Conservation (phyloP, 768 basidiomycete genomes). For the Tylopilus intermedius region DNA sequence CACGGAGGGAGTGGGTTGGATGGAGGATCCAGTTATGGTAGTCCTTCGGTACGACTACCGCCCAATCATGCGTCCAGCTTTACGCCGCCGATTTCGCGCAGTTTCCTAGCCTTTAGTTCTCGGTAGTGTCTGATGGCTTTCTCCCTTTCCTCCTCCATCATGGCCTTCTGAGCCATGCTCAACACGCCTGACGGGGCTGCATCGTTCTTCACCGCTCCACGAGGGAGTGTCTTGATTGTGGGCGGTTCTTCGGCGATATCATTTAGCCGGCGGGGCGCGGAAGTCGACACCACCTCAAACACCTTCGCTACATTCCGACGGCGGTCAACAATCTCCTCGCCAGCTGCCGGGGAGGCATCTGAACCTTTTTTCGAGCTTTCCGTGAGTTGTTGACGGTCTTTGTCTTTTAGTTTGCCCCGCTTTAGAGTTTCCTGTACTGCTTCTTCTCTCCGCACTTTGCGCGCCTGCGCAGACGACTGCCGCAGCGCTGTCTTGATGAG, state of each 20-base stretch:
- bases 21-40: constrained; percentile 8
- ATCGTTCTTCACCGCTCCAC: constrained; percentile 34
- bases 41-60: constrained; percentile 3
- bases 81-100: constrained; percentile 14
- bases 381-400: constrained; percentile 5
- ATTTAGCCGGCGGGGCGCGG: constrained; percentile 61
- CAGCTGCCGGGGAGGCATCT: constrained; percentile 13
- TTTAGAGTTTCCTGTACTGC: constrained; percentile 13
- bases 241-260: constrained; percentile 70
- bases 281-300: constrained; percentile 46
- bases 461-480: constrained; percentile 47
- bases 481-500: constrained; percentile 58
- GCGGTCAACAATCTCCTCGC: constrained; percentile 19
- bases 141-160: constrained; percentile 75
- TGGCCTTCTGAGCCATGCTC: constrained; percentile 68
- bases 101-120: constrained; percentile 55
- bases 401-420: constrained; percentile 13
- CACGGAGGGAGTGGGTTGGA: background rate
- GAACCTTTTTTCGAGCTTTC: constrained; percentile 10
- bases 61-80: constrained; percentile 9
- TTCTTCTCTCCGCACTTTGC: constrained; percentile 39
- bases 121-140: constrained; percentile 64
- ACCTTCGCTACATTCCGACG: constrained; percentile 34
- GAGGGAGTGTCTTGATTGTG: constrained; percentile 50
- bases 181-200: constrained; percentile 42